Conservation (phyloP, 2,329 filamentous ascomycete genomes). For the Colletotrichum sp. region DNA sequence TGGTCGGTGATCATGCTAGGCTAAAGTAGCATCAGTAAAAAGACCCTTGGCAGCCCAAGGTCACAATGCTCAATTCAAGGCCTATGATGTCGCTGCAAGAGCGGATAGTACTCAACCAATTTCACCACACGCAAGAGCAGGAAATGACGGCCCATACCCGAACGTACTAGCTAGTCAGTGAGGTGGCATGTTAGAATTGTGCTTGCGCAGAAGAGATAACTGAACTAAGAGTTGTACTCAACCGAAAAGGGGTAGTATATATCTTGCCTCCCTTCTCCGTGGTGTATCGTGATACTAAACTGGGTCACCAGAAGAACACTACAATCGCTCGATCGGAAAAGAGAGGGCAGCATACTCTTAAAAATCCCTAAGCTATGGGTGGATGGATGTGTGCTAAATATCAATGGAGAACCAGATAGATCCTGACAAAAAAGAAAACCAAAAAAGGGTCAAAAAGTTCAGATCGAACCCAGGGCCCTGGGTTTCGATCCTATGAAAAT, state of each 20-base stretch:
- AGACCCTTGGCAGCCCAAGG: not conserved
- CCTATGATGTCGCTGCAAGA: not conserved
- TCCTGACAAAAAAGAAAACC: not conserved
- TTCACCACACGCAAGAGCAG: not conserved
- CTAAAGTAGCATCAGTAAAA: not conserved
- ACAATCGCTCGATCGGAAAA: rapidly evolving
- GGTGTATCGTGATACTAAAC: not conserved
- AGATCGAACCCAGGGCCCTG: not conserved
- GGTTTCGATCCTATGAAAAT: not conserved
- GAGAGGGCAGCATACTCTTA: not conserved
- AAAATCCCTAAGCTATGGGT: not conserved
- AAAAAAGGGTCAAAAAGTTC: not conserved
- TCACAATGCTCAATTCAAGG: not conserved
- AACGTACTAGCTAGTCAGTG: not conserved
- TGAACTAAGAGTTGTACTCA: not conserved
- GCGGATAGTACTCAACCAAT: not conserved
- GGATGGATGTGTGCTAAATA: not conserved
- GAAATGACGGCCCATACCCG: not conserved
- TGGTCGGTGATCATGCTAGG: not conserved
- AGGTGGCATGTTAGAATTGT: not conserved
- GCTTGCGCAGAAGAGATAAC: not conserved
- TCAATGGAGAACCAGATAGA: too few relatives aligned
- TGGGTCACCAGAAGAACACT: not conserved
- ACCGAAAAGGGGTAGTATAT: not conserved
- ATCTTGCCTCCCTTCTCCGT: not conserved